Conservation (phyloP, 2,329 filamentous ascomycete genomes). For the Chrysosporium keratinophilum region DNA sequence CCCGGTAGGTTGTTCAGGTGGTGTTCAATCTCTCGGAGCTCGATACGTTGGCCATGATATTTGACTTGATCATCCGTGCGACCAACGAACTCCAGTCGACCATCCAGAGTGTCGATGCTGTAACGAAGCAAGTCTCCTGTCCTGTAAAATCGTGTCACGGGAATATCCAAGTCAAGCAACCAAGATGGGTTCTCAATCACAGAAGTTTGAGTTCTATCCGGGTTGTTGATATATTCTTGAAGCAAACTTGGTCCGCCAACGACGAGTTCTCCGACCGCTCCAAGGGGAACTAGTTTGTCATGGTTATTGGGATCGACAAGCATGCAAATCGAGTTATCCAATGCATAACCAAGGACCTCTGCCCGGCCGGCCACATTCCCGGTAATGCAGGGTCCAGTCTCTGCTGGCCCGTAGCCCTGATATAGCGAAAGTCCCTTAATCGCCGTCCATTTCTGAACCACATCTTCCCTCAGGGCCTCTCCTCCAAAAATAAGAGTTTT, state of each 20-base stretch:
- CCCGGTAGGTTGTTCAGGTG: not conserved
- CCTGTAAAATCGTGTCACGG: not conserved
- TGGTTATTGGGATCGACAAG: not conserved
- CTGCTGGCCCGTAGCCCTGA: not conserved
- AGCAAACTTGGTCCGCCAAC: conserved; percentile 30
- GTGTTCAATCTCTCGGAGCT: conserved; percentile 38
- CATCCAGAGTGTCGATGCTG: not conserved
- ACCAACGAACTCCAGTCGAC: conserved; percentile 28
- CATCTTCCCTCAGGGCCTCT: conserved; percentile 12
- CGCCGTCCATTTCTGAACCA: not conserved
- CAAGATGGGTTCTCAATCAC: not conserved
- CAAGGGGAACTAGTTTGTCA: conserved; percentile 28
- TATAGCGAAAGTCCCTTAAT: not conserved
- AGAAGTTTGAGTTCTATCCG: not conserved
- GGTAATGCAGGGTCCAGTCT: not conserved
- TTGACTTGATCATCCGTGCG: conserved; percentile 53
- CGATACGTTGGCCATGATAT: conserved; percentile 49
- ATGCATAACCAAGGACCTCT: not conserved
- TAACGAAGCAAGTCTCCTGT: conserved; percentile 11
- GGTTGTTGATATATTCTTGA: not conserved
- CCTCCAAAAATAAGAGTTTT: conserved; percentile 27
- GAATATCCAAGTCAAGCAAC: conserved; percentile 8
- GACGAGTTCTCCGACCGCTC: conserved; percentile 27
- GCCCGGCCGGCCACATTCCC: not conserved
- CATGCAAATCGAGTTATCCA: not conserved